Evolutionary conservation across 1,139 yeast species (phyloP).

Genomic region (Barnettozyma hawaiiensis): DNA sequence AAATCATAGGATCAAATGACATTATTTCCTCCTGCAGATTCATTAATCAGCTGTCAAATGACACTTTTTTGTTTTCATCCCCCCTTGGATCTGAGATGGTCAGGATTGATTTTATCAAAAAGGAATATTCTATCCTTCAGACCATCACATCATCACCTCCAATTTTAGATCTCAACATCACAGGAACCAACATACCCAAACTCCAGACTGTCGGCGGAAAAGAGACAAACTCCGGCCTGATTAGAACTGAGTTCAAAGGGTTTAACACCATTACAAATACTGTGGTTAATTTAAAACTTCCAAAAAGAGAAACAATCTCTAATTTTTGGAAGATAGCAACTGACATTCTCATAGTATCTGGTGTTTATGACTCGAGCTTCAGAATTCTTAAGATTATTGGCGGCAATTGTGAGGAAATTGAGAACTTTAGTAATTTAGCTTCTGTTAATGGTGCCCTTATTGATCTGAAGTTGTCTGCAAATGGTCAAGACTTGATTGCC

Average conservation of each 20-base stretch:
- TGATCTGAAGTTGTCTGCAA: conserved; percentile 12
- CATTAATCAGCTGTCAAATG: conserved; percentile 9
- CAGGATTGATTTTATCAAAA: neutral
- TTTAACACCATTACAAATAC: conserved; percentile 1
- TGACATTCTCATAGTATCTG: conserved; percentile 9
- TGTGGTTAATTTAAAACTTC: neutral
- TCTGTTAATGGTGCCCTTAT: conserved; percentile 22
- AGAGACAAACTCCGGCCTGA: conserved; percentile 16
- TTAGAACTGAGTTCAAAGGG: conserved; percentile 21
- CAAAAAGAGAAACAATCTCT: conserved; percentile 4
- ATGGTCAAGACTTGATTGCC: conserved; percentile 7
- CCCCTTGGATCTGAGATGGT: conserved; percentile 10
- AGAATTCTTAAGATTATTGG: conserved; percentile 1
- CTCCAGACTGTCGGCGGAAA: conserved; percentile 23
- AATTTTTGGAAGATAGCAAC: conserved; percentile 19
- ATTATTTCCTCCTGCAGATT: neutral
- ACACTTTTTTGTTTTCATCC: conserved; percentile 8
- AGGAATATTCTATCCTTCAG: conserved; percentile 1
- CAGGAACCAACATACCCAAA: conserved; percentile 20
- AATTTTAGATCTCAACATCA: conserved; percentile 20
- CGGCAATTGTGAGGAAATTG: neutral
- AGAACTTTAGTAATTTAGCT: conserved; percentile 13
- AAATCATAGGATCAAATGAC: neutral
- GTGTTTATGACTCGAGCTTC: conserved; percentile 9
- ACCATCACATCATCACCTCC: conserved; percentile 12